Evolutionary conservation across 2,329 filamentous ascomycete species (phyloP), one percentile per base, ranked within the genome.

Genomic region (Fusarium sp.): DNA sequence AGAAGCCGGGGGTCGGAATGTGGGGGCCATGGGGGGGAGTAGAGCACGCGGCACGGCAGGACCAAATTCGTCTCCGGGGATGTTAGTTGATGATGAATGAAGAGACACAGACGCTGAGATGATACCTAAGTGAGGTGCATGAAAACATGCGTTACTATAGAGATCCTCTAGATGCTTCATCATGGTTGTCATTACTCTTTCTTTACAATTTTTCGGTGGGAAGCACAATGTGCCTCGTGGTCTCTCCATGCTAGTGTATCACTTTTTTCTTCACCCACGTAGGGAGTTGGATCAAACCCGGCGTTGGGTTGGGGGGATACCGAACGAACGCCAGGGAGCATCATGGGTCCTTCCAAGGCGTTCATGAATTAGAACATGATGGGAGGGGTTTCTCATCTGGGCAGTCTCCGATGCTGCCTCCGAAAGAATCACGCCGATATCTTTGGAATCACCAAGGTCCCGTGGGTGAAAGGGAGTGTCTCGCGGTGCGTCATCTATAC

Each of bases 1-100:
- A 60, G 71, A 52, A 25, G 60, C 71, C 67, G 67, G 64, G 60
- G 43, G 59, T 30, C 72, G 64, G 71, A 66, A 74, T 74, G 67
- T 20, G 48, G 34, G 68, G 60, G 63, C 34, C 39, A 39, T 48
- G 25, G 64, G 66, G 64, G 66, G 45, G 14, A 9, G 20, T 9
- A 41, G 9, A 37, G 39, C 34, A 27, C 50, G 14, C 43, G 43
- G 43, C 43, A 48, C 43, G 13, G 43, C 20, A 48, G 43, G 43
- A 48, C 43, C 7, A 48, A 48, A 48, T 14, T 48, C 43, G 7
- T 45, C 43, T 45, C 43, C 13, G 20, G 9, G 9, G 43, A 14
- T 25, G 20, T 25, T 25, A 25, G 43, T 25, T 48, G 43, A 48
- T 48, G 43, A 48, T 48, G 20, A 10, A 48, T 16, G 13, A 48